Percentiles rank a stretch among this genome's conserved stretches.
These are phyloP conservation scores for Annulohypoxylon bovei DNA, from an alignment of 495 filamentous ascomycete genomes.

Conservation along the genomic window DNA sequence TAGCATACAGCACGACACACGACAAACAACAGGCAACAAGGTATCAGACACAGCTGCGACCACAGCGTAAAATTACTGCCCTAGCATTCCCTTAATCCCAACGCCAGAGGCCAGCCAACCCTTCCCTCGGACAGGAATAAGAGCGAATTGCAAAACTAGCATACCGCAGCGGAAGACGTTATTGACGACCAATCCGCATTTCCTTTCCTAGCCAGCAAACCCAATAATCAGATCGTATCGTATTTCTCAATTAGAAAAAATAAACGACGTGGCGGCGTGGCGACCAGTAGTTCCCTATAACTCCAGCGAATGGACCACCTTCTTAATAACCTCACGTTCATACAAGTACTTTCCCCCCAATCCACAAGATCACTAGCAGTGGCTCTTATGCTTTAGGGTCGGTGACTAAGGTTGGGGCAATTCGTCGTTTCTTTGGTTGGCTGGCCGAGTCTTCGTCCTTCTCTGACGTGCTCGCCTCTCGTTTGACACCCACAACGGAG, in stretches of 20 bases:
- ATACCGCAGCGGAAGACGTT: not conserved
- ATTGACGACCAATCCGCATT: conserved; percentile 6
- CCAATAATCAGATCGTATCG: not conserved
- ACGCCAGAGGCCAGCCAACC: conserved; percentile 27
- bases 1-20: not conserved
- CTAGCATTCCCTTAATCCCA: conserved; percentile 28
- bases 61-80: conserved; percentile 2
- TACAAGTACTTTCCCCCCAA: conserved; percentile 1
- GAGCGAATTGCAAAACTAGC: conserved; percentile 1
- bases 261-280: not conserved
- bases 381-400: conserved; percentile 19
- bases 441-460: conserved; percentile 53
- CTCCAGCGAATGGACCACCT: conserved; percentile 10
- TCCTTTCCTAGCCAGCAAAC: conserved; percentile 22
- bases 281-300: conserved; percentile 13
- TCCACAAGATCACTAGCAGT: not conserved
- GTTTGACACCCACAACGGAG: conserved; percentile 62
- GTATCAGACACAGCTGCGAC: not conserved
- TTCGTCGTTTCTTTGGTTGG: conserved; percentile 75
- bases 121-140: not conserved
- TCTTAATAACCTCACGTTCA: conserved; percentile 13
- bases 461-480: conserved; percentile 65
- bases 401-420: conserved; percentile 76
- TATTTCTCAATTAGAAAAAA: conserved; percentile 2
- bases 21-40: not conserved